Evolutionary conservation across 2,329 filamentous ascomycete species (phyloP), one percentile per base, ranked within the genome.

Genomic region (Fusarium beomiforme): DNA sequence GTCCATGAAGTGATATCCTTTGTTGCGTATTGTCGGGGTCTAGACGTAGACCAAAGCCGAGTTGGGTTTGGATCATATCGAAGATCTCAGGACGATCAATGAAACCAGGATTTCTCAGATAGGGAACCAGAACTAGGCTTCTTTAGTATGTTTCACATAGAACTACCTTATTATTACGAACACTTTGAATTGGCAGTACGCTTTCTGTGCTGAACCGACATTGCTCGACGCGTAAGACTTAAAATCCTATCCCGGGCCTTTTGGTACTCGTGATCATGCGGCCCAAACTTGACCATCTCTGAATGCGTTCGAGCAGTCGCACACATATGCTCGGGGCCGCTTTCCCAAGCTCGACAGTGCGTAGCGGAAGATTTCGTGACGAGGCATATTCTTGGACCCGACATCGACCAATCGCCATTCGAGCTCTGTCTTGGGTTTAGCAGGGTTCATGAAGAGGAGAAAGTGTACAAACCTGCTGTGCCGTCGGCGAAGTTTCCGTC

Each of bases 21-120:
- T 26, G n/a, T 11, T 55, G 62, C 13, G 51, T 41, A 31, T 59
- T 44, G 11, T 12, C 21, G 24, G n/a, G 1, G 12, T 14, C 31
- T 8, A 14, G 31, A 13, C 31, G 31, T 33, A 13, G 31, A 33
- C 14, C 19, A 23, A 62, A 49, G 1, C 63, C 59, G 1, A 72
- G 57, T 23, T 60, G 37, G 7, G 21, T 6, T n/a, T 65, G 65
- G 9, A 72, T 9, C 24, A 36, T 26, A 7, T 63, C 49, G 1
- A 70, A 39, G 9, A 70, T 24, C 0, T 49, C 54, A 0, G 49
- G 50, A 21, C 69, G 31, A 2, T 58, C 39, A n/a, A 72, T 59
- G 33, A 70, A 72, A 23, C 41, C 42, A 4, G 39, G 62, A 42
- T 72, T 72, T 8, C 21, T 31, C 13, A 53, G 33, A 19, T 65